Percentiles rank a stretch among this genome's conserved stretches.
Evolutionary conservation across 495 filamentous ascomycete species (phyloP).

Genomic region (Aspergillus homomorphus): DNA sequence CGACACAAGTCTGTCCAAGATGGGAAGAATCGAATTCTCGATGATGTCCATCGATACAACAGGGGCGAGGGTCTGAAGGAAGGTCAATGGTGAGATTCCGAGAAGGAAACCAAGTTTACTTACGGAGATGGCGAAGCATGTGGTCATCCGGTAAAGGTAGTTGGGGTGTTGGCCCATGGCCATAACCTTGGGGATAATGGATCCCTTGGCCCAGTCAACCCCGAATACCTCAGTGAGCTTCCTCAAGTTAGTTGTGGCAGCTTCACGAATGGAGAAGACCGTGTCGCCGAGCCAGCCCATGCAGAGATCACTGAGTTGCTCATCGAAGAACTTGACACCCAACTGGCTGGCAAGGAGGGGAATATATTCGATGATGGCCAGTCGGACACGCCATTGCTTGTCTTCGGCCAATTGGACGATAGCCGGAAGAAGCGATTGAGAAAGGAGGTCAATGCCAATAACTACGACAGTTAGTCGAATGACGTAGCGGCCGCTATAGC

Average conservation of each 20-base stretch:
- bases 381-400: slow-evolving; percentile 97
- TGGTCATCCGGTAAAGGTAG: slow-evolving; percentile 99
- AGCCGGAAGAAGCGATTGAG: slow-evolving; percentile 94
- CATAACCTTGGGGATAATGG: slow-evolving; percentile 98
- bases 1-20: slow-evolving; percentile 85
- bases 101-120: slow-evolving; percentile 32
- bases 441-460: slow-evolving; percentile 95
- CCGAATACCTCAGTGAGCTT: slow-evolving; percentile 98
- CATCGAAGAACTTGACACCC: slow-evolving; percentile 96
- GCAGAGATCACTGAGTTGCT: slow-evolving; percentile 90
- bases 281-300: slow-evolving; percentile 99
- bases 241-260: slow-evolving; percentile 93
- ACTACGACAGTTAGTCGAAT: slow-evolving; percentile 49
- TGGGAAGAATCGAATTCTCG: slow-evolving; percentile 88
- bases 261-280: slow-evolving; percentile 96
- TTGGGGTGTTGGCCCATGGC: slow-evolving; percentile 96
- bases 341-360: slow-evolving; percentile 93
- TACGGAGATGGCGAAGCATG: slow-evolving; percentile 96
- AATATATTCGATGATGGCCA: slow-evolving; percentile 99
- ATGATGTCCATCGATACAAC: slow-evolving; percentile 91
- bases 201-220: slow-evolving; percentile 94
- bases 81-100: slow-evolving; percentile 28
- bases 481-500: neutral
- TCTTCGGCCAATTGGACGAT: slow-evolving; percentile 97
- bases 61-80: slow-evolving; percentile 76